Conservation (phyloP, 2,329 filamentous ascomycete species). For the Aaosphaeria pasadenensis region DNA sequence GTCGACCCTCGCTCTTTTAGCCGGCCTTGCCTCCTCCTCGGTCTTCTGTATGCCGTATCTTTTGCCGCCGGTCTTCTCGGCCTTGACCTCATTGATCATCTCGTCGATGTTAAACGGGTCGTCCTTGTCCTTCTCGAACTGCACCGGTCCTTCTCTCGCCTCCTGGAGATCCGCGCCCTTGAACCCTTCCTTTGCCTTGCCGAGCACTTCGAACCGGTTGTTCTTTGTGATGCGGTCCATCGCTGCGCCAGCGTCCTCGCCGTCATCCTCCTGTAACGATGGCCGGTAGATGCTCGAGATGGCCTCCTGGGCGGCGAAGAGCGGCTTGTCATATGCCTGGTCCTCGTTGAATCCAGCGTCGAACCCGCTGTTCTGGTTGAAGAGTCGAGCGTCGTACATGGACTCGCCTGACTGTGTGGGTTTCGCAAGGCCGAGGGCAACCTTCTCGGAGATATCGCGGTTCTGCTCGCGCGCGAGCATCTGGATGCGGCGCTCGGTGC, state of each 20-base stretch:
- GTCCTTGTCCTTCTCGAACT: conserved; percentile 85
- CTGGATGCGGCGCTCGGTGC: conserved; percentile 84
- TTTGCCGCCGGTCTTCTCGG: conserved; percentile 54
- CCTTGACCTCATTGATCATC: conserved; percentile 77
- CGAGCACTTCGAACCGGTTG: conserved; percentile 83
- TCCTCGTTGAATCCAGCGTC: conserved; percentile 95
- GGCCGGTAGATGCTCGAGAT: conserved; percentile 93
- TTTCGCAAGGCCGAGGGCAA: conserved; percentile 90
- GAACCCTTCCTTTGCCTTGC: conserved; percentile 80
- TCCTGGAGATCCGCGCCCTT: conserved; percentile 82
- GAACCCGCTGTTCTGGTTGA: conserved; percentile 92
- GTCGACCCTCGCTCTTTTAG: conserved; percentile 76
- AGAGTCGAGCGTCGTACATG: conserved; percentile 95
- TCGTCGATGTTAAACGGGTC: conserved; percentile 95
- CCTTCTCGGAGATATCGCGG: conserved; percentile 95
- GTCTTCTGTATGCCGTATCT: conserved; percentile 73
- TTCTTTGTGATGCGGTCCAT: conserved; percentile 86
- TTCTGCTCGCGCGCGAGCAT: conserved; percentile 94
- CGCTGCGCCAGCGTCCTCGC: conserved; percentile 75
- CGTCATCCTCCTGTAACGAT: conserved; percentile 65
- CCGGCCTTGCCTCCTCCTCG: conserved; percentile 34
- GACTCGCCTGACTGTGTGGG: conserved; percentile 87
- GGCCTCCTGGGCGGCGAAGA: conserved; percentile 93
- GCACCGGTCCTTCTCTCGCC: conserved; percentile 84
- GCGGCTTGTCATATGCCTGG: conserved; percentile 92